Conservation (phyloP, 495 filamentous ascomycete genomes). For the Astrocystis sublimbata region DNA sequence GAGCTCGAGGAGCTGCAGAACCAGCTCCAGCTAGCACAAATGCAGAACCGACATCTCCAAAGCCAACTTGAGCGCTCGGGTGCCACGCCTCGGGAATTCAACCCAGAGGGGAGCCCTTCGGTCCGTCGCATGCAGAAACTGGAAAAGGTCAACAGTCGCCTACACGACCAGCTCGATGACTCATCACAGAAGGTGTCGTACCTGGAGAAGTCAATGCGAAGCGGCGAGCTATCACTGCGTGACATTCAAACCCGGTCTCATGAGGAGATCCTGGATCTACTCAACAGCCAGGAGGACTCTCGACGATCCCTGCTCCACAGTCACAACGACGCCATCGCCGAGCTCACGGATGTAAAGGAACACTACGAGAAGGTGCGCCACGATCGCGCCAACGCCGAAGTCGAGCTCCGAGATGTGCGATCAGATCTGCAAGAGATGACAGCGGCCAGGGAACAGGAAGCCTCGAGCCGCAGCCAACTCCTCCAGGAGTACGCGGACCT, state of each 20-base stretch:
- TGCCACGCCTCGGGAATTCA: constrained; percentile 57
- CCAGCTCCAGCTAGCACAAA: constrained; percentile 90
- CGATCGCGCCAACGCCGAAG: constrained; percentile 72
- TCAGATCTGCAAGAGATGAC: constrained; percentile 83
- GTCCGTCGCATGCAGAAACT: constrained; percentile 83
- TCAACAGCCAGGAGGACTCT: constrained; percentile 92
- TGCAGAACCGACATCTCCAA: constrained; percentile 94
- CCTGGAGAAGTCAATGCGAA: constrained; percentile 81
- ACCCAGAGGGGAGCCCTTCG: constrained; percentile 80
- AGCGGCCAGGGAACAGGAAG: constrained; percentile 77
- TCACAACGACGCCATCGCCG: constrained; percentile 81
- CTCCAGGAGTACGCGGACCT: constrained; percentile 91
- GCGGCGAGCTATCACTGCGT: constrained; percentile 85
- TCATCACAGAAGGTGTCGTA: constrained; percentile 91
- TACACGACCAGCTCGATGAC: constrained; percentile 95
- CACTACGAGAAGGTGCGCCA: constrained; percentile 85
- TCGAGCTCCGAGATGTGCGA: constrained; percentile 83
- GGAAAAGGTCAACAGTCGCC: constrained; percentile 85
- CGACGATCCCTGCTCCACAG: constrained; percentile 76
- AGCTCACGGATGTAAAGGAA: constrained; percentile 80
- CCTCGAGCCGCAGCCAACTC: constrained; percentile 78
- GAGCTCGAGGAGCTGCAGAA: constrained; percentile 94
- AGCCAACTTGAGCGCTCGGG: constrained; percentile 72
- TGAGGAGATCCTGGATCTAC: constrained; percentile 90
- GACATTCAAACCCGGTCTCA: constrained; percentile 93